Evolutionary conservation across 345 rosid genomes (phyloP).

Genomic region (Syzygium oleosum): DNA sequence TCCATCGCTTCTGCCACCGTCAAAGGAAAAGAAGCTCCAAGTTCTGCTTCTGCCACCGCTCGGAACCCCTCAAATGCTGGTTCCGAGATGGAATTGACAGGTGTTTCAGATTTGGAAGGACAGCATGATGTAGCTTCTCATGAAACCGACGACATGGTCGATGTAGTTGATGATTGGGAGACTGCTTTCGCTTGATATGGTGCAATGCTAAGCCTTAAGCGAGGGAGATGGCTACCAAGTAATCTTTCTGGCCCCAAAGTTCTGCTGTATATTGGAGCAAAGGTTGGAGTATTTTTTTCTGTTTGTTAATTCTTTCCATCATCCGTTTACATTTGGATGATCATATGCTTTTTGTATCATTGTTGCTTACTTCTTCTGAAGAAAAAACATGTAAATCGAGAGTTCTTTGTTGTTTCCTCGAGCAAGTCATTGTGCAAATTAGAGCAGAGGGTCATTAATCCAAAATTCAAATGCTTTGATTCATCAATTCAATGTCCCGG

Average conservation of each 20-base stretch:
- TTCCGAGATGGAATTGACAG: neutral
- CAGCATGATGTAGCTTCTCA: neutral
- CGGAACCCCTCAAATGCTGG: constrained; percentile 49
- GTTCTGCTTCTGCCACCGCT: constrained; percentile 39
- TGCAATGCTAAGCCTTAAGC: neutral
- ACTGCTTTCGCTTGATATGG: constrained; percentile 50
- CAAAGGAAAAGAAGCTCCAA: constrained; percentile 45
- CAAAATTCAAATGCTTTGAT: neutral
- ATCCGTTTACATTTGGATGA: neutral
- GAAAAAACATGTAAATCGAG: neutral
- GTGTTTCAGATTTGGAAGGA: constrained; percentile 5
- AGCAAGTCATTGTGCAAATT: neutral
- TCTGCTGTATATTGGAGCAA: neutral
- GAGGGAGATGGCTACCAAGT: neutral
- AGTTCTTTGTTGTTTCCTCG: neutral
- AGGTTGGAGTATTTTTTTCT: neutral
- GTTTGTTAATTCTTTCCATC: neutral
- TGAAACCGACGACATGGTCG: constrained; percentile 8
- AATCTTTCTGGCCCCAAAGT: neutral
- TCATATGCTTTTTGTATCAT: neutral
- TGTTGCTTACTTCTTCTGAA: neutral
- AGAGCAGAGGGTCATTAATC: neutral
- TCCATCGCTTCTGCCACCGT: constrained; percentile 33
- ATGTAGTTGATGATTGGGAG: constrained; percentile 89
- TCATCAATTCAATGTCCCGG: neutral